Evolutionary conservation across 495 filamentous ascomycete genomes (phyloP).

Genomic region (Cetradonia linearis): DNA sequence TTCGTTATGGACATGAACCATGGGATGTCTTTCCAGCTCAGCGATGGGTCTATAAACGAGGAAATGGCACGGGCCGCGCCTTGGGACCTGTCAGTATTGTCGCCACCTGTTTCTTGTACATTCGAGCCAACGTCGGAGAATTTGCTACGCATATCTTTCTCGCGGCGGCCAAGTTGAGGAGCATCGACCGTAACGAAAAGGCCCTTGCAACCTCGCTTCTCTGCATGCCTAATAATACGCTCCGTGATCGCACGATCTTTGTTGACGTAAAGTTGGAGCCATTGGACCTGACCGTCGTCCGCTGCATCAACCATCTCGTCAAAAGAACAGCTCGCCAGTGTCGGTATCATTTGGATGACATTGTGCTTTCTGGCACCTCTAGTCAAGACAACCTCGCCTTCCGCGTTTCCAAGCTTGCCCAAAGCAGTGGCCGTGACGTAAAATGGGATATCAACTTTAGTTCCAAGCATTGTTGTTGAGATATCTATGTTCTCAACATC

Average conservation of each 20-base stretch:
- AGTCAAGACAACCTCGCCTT: conserved; percentile 87
- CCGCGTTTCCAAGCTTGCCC: conserved; percentile 79
- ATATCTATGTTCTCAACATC: conserved; percentile 82
- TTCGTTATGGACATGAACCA: conserved; percentile 89
- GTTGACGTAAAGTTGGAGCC: conserved; percentile 98
- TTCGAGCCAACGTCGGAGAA: conserved; percentile 78
- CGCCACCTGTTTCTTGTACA: conserved; percentile 56
- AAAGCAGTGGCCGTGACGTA: conserved; percentile 90
- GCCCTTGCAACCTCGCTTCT: conserved; percentile 84
- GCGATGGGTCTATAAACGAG: conserved; percentile 84
- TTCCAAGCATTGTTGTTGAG: conserved; percentile 82
- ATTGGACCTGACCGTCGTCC: conserved; percentile 74
- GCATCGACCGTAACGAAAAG: conserved; percentile 98
- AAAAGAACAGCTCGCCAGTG: conserved; percentile 93
- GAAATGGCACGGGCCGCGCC: conserved; percentile 89
- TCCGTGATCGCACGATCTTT: conserved; percentile 87
- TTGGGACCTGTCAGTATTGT: conserved; percentile 70
- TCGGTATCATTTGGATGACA: conserved; percentile 94
- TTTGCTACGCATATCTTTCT: conserved; percentile 92
- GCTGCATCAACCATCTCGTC: conserved; percentile 91
- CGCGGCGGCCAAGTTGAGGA: conserved; percentile 84
- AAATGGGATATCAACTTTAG: conserved; percentile 70
- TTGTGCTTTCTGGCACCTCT: conserved; percentile 73
- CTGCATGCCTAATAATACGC: conserved; percentile 83
- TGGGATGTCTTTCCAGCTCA: conserved; percentile 89